These are phyloP conservation scores for Penicillium canariense DNA, from an alignment of 495 filamentous ascomycete species.

Conservation along the genomic window DNA sequence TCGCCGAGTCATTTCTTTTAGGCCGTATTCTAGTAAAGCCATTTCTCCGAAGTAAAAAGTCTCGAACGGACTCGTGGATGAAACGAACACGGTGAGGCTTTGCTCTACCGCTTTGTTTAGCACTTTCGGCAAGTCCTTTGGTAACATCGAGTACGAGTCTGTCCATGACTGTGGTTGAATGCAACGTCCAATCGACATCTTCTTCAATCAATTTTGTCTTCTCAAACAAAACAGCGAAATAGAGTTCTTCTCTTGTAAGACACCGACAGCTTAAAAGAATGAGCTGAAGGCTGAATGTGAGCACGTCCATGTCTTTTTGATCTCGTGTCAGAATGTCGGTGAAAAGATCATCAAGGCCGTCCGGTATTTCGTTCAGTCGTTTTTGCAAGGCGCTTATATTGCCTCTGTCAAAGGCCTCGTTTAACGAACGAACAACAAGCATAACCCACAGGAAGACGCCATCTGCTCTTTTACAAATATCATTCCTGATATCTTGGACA, in stretches of 20 bases:
- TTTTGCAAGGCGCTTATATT: not conserved
- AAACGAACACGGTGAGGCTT: not conserved
- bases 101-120: too few species aligned
- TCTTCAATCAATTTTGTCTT: not conserved
- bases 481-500: not conserved
- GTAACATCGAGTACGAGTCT: not conserved
- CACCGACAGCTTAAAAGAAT: not conserved
- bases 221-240: not conserved
- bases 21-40: not conserved
- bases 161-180: not conserved
- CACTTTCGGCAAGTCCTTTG: not conserved
- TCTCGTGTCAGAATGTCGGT: not conserved
- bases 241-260: not conserved
- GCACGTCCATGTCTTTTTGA: not conserved
- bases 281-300: not conserved
- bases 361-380: not conserved
- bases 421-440: not conserved
- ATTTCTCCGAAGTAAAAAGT: not conserved
- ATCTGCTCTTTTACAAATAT: not conserved
- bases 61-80: not conserved
- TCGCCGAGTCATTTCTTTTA: not conserved
- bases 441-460: conserved; percentile 1
- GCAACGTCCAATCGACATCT: not conserved
- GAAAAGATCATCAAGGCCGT: not conserved
- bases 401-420: not conserved